Evolutionary conservation across 2,329 filamentous ascomycete genomes (phyloP).

Genomic region (Mollisia scopiformis): DNA sequence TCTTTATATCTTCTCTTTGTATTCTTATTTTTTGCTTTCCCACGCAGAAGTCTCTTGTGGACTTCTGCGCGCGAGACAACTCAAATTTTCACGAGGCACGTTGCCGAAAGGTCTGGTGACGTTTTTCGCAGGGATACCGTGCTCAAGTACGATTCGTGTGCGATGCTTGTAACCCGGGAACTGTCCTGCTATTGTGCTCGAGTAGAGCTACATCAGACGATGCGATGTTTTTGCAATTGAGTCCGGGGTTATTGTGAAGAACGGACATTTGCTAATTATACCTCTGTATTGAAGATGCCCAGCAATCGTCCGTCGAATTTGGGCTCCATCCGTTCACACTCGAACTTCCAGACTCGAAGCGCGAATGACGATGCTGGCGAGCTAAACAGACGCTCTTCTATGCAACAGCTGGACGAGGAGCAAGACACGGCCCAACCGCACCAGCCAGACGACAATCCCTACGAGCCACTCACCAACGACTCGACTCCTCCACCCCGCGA

Average conservation of each 20-base stretch:
- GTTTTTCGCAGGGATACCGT: constrained; percentile 13
- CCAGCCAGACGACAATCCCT: constrained; percentile 24
- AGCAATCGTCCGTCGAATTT: constrained; percentile 6
- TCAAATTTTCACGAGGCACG: constrained; percentile 6
- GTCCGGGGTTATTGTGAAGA: background rate
- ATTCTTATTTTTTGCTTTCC: background rate
- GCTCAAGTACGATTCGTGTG: background rate
- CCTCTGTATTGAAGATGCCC: constrained; percentile 8
- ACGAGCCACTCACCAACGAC: constrained; percentile 30
- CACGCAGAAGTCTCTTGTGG: background rate
- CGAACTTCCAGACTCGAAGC: constrained; percentile 48
- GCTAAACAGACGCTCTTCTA: constrained; percentile 43
- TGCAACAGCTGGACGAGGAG: constrained; percentile 18
- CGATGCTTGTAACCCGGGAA: background rate
- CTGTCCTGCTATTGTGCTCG: too few species aligned
- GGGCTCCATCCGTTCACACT: constrained; percentile 29
- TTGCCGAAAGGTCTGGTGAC: constrained; percentile 15
- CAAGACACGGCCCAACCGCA: constrained; percentile 1
- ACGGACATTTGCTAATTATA: too few species aligned
- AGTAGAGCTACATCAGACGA: background rate
- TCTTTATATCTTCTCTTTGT: background rate
- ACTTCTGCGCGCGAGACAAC: background rate
- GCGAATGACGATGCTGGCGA: constrained; percentile 48
- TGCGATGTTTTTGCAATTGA: too few species aligned
- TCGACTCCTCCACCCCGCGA: constrained; percentile 30